Evolutionary conservation across 73 alveolate genomes (phyloP).

Genomic region (Blepharisma japonicum): DNA sequence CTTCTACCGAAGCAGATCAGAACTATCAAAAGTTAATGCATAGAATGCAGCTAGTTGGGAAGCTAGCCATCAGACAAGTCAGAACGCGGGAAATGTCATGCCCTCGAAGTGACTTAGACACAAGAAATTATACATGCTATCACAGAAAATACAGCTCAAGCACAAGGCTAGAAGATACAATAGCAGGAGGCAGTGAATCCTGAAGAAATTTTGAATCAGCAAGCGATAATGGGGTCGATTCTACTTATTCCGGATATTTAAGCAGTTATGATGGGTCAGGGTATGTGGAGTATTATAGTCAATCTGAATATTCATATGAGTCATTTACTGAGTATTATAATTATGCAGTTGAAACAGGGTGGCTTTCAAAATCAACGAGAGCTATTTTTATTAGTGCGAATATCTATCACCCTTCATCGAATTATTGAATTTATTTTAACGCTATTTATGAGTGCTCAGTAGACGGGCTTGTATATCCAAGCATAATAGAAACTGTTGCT

Average conservation of each 20-base stretch:
- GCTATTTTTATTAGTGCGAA: background rate
- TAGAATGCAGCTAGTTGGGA: background rate
- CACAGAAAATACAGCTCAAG: background rate
- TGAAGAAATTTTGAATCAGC: background rate
- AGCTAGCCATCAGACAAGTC: background rate
- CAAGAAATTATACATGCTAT: constrained; percentile 12
- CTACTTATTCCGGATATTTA: background rate
- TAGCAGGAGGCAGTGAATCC: background rate
- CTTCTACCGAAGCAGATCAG: background rate
- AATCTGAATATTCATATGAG: too few species aligned
- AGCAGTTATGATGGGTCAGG: constrained; percentile 12
- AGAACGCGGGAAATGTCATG: background rate
- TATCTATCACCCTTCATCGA: constrained; percentile 13
- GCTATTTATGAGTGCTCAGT: too few species aligned
- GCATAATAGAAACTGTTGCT: background rate
- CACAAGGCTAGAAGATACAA: background rate
- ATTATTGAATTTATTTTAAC: too few species aligned
- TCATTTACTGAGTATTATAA: too few species aligned
- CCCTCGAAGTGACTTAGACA: background rate
- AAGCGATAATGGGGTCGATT: background rate
- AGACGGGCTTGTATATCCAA: too few species aligned
- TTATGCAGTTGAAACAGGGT: background rate
- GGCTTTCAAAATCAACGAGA: constrained; percentile 9
- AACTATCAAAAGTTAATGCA: background rate
- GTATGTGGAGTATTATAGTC: background rate